Base-by-base conservation (phyloP, 805 yeast species). In the Saccharomycopsis sp. region DNA sequence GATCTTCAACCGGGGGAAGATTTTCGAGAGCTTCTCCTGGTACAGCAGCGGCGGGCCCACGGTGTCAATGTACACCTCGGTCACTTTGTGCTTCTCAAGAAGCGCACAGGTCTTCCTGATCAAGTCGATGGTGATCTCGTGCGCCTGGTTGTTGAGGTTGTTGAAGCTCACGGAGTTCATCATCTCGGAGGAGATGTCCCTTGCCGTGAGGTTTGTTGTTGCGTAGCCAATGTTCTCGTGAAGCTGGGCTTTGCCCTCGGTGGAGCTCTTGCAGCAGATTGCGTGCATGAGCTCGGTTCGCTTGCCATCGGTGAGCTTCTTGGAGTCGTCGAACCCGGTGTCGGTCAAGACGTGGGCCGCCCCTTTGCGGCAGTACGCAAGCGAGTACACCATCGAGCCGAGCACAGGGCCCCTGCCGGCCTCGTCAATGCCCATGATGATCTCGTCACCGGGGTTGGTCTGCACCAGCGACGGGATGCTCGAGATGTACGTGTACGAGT, bases 321-420 rank as follows among this genome's bases (percentile, higher is more conserved):
- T 92, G 4, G 97, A 88, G 59, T 92, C 99, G 8, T 89, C 95
- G 62, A 92, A 92, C 12, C 87, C 96, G 50, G 74, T 80, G 23
- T 69, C 61, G 19, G 71, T 55, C 1, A 60, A 54, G 22, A 66
- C 69, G 48, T 48, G 57, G 46, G 62, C 63, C 42, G 73, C 82
- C 0, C 63, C 58, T 36, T 69, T 67, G 9, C 77, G 60, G 48
- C 94, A 79, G 55, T 86, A 92, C 3, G 92, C 77, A 5, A 86
- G 66, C 3, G 95, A 95, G 55, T 92, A 92, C 2, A 92, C 98
- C 98, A 92, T 92, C 0, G 97, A 94, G 0, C 98, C 98, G 30
- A 94, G 53, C 0, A 94, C 96, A 0, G 99, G 99, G 0, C 99
- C 99, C 50, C 99, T 69, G 1, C 99, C 99, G 0, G 99, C 99